Percentiles rank a stretch among this genome's conserved stretches.
phyloP scores from a whole-genome alignment of 345 rosid genomes.

The Eucalyptus curtisii region DNA sequence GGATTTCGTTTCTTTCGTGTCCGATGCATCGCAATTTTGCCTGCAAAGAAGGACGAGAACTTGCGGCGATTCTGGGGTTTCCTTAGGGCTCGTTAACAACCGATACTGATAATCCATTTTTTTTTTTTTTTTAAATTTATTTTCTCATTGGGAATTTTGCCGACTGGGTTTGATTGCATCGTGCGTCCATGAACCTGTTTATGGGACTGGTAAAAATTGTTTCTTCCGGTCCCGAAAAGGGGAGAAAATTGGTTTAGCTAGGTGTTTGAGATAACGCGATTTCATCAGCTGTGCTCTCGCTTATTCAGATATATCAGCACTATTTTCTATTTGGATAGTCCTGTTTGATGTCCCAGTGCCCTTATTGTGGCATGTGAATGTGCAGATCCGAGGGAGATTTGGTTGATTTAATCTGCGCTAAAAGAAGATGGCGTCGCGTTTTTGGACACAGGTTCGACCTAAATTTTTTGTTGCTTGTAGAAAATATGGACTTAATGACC shows the following conservation, averaged over 20 bases:
- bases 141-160: neutral
- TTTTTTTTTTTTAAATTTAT: neutral
- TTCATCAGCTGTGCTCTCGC: neutral
- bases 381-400: neutral
- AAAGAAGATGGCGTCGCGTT: constrained; percentile 38
- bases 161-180: neutral
- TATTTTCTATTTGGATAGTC: neutral
- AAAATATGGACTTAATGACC: neutral
- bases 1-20: neutral
- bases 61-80: neutral
- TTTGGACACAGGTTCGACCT: constrained; percentile 59
- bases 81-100: neutral
- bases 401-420: neutral
- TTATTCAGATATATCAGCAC: neutral
- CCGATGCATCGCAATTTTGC: neutral
- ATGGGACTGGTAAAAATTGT: neutral
- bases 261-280: neutral
- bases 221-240: neutral
- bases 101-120: neutral
- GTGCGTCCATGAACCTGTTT: neutral
- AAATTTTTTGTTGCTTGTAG: neutral
- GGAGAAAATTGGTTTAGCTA: neutral
- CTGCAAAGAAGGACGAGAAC: neutral
- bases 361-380: neutral
- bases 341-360: neutral